These are phyloP conservation scores for Naumovozyma baii DNA, from an alignment of 805 yeast species.

Conservation along the genomic window DNA sequence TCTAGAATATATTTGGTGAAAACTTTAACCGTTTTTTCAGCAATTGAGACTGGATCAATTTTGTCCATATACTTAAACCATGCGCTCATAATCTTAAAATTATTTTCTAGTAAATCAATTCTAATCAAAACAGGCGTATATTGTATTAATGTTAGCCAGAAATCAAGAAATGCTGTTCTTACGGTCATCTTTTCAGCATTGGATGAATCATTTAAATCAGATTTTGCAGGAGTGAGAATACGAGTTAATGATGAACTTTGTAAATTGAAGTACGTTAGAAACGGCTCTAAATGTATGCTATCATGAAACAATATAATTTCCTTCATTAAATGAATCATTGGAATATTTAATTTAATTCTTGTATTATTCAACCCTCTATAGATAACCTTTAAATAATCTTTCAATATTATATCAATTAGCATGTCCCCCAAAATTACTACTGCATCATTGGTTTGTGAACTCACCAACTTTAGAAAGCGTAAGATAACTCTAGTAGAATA, in stretches of 20 bases:
- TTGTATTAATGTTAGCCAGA: conserved; percentile 48
- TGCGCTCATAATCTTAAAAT: conserved; percentile 48
- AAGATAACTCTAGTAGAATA: conserved; percentile 36
- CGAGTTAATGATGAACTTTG: conserved; percentile 52
- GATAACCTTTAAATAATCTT: conserved; percentile 49
- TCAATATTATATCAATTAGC: conserved; percentile 41
- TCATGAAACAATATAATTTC: conserved; percentile 42
- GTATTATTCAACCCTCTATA: conserved; percentile 56
- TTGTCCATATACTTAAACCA: conserved; percentile 57
- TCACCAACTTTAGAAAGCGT: conserved; percentile 27
- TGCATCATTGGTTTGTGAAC: conserved; percentile 7
- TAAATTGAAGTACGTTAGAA: conserved; percentile 61
- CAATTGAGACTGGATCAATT: conserved; percentile 40
- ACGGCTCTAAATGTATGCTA: conserved; percentile 44
- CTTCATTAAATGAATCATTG: conserved; percentile 48
- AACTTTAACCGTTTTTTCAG: conserved; percentile 36
- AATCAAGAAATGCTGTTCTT: conserved; percentile 49
- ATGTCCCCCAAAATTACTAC: conserved; percentile 13
- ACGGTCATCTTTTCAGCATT: conserved; percentile 35
- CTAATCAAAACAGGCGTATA: conserved; percentile 46
- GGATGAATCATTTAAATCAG: conserved; percentile 34
- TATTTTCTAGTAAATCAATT: conserved; percentile 50
- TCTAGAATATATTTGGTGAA: conserved; percentile 43
- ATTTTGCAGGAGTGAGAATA: conserved; percentile 43
- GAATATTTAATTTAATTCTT: conserved; percentile 50